phyloP scores from a whole-genome alignment of 2,329 filamentous ascomycete genomes.

The Verticillium klebahnii region DNA sequence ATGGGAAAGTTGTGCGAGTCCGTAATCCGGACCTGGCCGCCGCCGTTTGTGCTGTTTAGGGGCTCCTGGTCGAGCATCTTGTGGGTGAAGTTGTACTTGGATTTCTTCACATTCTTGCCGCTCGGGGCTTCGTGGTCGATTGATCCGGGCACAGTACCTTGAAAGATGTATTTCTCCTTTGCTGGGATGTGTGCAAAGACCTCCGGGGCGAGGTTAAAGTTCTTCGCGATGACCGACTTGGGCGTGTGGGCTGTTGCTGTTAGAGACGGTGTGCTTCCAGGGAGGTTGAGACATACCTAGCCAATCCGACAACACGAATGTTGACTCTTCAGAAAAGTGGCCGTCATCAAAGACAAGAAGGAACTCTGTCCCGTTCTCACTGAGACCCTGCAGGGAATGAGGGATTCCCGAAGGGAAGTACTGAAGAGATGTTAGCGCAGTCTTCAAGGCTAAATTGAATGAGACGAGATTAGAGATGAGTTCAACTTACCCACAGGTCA shows the following conservation, averaged over 20 bases:
- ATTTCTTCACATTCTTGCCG: slow-evolving; percentile 59
- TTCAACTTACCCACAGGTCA: slow-evolving; percentile 51
- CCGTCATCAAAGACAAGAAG: slow-evolving; percentile 44
- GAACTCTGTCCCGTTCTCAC: slow-evolving; percentile 53
- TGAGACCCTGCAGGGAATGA: slow-evolving; percentile 69
- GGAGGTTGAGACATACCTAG: slow-evolving; percentile 39
- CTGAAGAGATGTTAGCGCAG: slow-evolving; percentile 20
- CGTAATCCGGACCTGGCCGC: slow-evolving; percentile 68
- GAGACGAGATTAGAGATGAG: not conserved
- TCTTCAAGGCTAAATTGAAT: no score
- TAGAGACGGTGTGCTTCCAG: not conserved
- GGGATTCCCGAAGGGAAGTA: slow-evolving; percentile 75
- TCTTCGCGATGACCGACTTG: slow-evolving; percentile 66
- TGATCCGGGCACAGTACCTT: slow-evolving; percentile 60
- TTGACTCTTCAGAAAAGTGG: slow-evolving; percentile 54
- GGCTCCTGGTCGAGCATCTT: slow-evolving; percentile 67
- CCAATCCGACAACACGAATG: slow-evolving; percentile 70
- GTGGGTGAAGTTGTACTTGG: slow-evolving; percentile 65
- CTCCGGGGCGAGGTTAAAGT: slow-evolving; percentile 68
- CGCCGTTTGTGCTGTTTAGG: slow-evolving; percentile 49
- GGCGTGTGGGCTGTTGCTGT: slow-evolving; percentile 56
- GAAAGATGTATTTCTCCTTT: slow-evolving; percentile 73
- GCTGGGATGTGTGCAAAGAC: slow-evolving; percentile 65
- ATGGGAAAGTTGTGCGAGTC: slow-evolving; percentile 72
- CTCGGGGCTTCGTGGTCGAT: slow-evolving; percentile 62